These are phyloP conservation scores for Phycomyces nitens DNA, from an alignment of 192 early-diverging fungal species.

Conservation along the genomic window DNA sequence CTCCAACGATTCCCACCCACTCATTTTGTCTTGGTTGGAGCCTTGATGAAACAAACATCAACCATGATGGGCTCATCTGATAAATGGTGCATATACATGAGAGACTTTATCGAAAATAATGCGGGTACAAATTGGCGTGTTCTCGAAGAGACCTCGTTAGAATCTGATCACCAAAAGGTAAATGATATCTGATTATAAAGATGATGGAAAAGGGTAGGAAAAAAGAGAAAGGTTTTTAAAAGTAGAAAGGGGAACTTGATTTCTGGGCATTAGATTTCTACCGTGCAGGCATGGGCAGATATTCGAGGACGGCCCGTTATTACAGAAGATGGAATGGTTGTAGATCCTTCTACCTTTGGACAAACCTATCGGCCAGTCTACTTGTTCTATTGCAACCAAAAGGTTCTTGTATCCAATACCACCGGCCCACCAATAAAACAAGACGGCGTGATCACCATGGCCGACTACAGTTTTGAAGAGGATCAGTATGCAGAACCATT, in stretches of 20 bases:
- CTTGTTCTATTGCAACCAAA: constrained; percentile 12
- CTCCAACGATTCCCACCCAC: neutral
- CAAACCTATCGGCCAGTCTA: constrained; percentile 11
- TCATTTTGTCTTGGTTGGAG: constrained; percentile 6
- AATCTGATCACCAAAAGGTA: neutral
- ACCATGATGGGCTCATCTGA: neutral
- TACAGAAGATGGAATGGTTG: neutral
- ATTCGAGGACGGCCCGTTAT: constrained; percentile 3
- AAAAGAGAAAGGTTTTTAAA: neutral
- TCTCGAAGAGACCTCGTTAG: neutral
- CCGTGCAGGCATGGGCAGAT: constrained; percentile 19
- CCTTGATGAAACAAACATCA: constrained; percentile 9
- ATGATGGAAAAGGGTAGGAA: neutral
- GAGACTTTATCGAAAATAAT: constrained; percentile 6
- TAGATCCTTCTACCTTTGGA: neutral
- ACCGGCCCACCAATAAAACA: neutral
- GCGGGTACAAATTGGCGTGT: constrained; percentile 10
- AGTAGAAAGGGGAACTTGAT: too few species aligned
- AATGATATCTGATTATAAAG: neutral
- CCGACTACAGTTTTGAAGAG: constrained; percentile 21
- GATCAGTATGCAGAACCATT: constrained; percentile 3
- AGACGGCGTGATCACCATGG: constrained; percentile 13
- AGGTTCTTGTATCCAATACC: neutral
- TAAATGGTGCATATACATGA: constrained; percentile 11
- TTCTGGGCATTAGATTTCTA: constrained; percentile 1